Percentiles rank a stretch among this genome's conserved stretches.
Evolutionary conservation across 164 flowering plant genomes (phyloP).

Genomic region (Tetracentron sinense): DNA sequence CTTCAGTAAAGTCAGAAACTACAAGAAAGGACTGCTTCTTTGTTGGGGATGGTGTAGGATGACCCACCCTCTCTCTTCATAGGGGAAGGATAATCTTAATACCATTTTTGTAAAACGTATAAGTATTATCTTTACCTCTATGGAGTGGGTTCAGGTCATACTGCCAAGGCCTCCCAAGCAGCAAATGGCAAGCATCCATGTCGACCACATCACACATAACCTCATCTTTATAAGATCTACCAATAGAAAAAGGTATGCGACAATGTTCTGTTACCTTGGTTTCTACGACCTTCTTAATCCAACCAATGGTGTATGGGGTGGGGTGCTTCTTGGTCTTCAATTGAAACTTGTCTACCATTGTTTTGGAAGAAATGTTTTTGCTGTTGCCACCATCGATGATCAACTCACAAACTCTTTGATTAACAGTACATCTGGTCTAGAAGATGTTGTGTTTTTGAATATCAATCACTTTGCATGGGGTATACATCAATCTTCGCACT

Average conservation of each 20-base stretch:
- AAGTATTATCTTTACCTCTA: neutral
- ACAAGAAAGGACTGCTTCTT: too few relatives aligned
- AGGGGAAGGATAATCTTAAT: too few relatives aligned
- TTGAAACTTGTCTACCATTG: neutral
- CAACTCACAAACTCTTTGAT: neutral
- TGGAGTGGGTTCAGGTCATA: neutral
- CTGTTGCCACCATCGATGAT: neutral
- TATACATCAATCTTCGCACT: neutral
- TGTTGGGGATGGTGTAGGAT: too few relatives aligned
- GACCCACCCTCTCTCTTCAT: too few relatives aligned
- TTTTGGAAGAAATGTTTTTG: neutral
- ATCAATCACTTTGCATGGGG: neutral
- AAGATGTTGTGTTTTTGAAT: neutral
- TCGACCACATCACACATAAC: neutral
- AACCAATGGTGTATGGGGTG: neutral
- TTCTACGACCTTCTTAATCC: neutral
- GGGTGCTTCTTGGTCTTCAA: neutral
- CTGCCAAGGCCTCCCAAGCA: slow-evolving; percentile 8
- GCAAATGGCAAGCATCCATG: slow-evolving; percentile 5
- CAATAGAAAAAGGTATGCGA: neutral
- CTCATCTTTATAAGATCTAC: slow-evolving; percentile 7
- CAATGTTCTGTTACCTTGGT: neutral
- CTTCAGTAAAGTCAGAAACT: too few relatives aligned
- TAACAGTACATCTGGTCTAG: neutral
- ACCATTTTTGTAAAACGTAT: too few relatives aligned